Base-by-base conservation (phyloP, 164 flowering plant species). In the Chimonanthus praecox region DNA sequence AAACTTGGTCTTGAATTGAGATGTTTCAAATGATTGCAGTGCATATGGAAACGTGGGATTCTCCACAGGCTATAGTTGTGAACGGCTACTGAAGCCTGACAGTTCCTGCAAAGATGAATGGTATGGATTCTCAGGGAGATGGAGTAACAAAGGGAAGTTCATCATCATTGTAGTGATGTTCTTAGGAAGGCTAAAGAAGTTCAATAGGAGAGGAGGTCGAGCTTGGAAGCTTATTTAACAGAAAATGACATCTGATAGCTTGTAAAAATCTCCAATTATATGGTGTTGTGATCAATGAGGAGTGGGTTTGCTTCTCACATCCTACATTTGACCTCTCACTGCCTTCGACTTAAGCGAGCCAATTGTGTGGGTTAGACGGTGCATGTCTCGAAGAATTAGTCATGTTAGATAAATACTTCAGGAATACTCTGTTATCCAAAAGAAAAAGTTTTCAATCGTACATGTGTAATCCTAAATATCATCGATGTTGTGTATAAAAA, bases 11-110 rank as follows among this genome's bases (percentile, higher is more conserved):
- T n/a, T 51, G 43, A 73, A 6, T 8, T 62, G 46, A 49, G 20
- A 45, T 21, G 11, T 48, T 20, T 48, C 15, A 49, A 64, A 67
- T 72, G 66, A 62, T 72, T 75, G 79, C 82, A 90, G 94, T 77
- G 94, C 91, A 4, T 90, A 89, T 69, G 92, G 92, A 44, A 88
- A 89, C 68, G 95, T 92, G 10, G 97, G 97, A 8, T 88, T 86
- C 77, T 73, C 94, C 6, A 84, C 81, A 0, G 91, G 94, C 7
- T 92, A 92, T 69, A 89, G 89, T 63, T 92, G 95, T 70, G 68
- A 82, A 49, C 64, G 85, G 48, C 80, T 67, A 70, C 18, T 87
- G 46, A 76, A 76, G 10, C 76, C 70, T 0, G 80, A 82, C 3
- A 62, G 72, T 5, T 3, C 49, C 10, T 92, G 97, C 80, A 66